A percentile compares a stretch with the other conserved stretches of the same genome.
These are phyloP conservation scores for Apiospora arundinis DNA, from an alignment of 2,329 filamentous ascomycete genomes.

Conservation along the genomic window DNA sequence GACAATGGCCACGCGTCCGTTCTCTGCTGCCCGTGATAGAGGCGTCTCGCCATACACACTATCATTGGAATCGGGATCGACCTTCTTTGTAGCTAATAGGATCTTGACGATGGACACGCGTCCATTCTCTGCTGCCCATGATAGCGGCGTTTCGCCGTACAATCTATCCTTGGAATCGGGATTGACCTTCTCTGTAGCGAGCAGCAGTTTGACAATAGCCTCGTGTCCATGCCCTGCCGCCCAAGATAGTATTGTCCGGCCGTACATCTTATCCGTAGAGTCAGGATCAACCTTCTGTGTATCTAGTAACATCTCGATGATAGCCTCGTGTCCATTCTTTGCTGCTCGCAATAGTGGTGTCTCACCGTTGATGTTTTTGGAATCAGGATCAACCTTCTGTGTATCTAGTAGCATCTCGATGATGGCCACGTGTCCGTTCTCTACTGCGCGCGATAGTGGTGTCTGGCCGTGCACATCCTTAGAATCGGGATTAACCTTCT, in stretches of 20 bases:
- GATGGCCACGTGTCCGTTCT: too few species aligned
- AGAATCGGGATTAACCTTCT: too few species aligned
- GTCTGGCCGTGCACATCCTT: too few species aligned
- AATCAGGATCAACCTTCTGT: too few species aligned
- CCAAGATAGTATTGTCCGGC: background rate
- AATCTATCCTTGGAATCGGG: constrained; percentile 10
- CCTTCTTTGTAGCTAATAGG: constrained; percentile 10
- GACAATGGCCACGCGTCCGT: background rate
- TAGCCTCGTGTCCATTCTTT: too few species aligned
- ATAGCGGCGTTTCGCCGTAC: background rate
- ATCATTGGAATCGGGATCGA: constrained; percentile 14
- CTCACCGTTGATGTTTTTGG: too few species aligned
- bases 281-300: constrained; percentile 2
- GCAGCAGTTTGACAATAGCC: constrained; percentile 11
- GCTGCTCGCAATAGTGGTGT: too few species aligned
- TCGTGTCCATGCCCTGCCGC: background rate
- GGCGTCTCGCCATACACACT: constrained; percentile 9
- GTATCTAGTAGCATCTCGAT: too few species aligned
- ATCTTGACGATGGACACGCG: constrained; percentile 6
- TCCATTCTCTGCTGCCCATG: background rate
- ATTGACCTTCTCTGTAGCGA: constrained; percentile 14
- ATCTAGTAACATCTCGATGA: too few species aligned
- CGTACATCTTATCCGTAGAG: constrained; percentile 10
- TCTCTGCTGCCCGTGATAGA: background rate
- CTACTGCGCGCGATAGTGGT: too few species aligned